Base-by-base conservation (phyloP, 2,329 filamentous ascomycete genomes). In the Lachnellula suecica region DNA sequence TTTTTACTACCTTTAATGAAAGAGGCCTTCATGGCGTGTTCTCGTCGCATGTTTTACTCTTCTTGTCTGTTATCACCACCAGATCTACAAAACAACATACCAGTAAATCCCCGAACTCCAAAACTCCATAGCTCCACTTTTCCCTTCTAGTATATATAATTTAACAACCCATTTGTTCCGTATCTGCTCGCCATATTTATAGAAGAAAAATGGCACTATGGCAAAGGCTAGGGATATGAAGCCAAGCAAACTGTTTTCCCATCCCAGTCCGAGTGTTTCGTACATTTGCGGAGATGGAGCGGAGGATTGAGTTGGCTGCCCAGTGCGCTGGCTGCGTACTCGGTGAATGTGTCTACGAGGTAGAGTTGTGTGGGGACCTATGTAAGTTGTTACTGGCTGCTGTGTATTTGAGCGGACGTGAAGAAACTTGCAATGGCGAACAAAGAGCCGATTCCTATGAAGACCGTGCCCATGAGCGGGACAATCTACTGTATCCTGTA, bases 391-490 rank as follows among this genome's bases (percentile, higher is more conserved):
- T n/a, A 2, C 20, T 22, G 20, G 37, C n/a, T 19, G 13, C 20
- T 19, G 17, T 40, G 11, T 19, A 20, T 6, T 20, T 19, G 11
- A 10, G 3, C 2, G n/a, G 19, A 22, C 11, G 4, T 15, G 7
- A 20, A 20, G 22, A 25, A 11, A 24, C 40, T 24, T 24, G 25
- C 22, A 42, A 54, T 34, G 6, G 54, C 53, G 1, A 44, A 13
- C 9, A 58, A 48, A 4, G 44, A 38, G 2, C 57, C 52, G 2
- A 73, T 45, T 2, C 74, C 74, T 27, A 75, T 64, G 31, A 73
- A 61, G 0, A 64, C 56, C 0, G 71, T 76, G 1, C 68, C 72
- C 10, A 75, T 68, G 52, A 75, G 72, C 1, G 74, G 72, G 0
- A 68, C 71, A 22, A 76, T 72, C 73, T 73, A 77, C 31, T 35